Conservation (phyloP, 495 filamentous ascomycete genomes). For the Trichocladium antarcticum region DNA sequence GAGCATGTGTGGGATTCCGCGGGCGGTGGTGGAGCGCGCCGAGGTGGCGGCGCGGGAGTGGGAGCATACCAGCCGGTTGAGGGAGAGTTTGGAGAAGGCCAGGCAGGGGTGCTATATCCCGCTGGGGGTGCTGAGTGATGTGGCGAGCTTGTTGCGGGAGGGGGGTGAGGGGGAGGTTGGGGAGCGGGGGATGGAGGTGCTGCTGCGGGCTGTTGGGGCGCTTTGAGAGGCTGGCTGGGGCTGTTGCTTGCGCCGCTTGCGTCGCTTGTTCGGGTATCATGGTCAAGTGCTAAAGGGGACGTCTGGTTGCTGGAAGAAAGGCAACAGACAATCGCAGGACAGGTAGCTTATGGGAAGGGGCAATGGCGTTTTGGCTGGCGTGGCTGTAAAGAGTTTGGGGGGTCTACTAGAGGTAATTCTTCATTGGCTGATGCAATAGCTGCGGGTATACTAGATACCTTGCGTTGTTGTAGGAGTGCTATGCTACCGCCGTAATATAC, state of each 20-base stretch:
- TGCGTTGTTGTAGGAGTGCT: too few species aligned
- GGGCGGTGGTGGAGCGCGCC: constrained; percentile 70
- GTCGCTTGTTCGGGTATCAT: too few species aligned
- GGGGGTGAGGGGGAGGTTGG: constrained; percentile 34
- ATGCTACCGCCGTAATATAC: too few species aligned
- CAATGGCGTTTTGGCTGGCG: too few species aligned
- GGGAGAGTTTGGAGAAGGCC: constrained; percentile 75
- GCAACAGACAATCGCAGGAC: too few species aligned
- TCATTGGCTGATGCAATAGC: too few species aligned
- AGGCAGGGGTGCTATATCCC: constrained; percentile 68
- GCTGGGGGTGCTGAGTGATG: constrained; percentile 82
- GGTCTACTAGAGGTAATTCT: too few species aligned
- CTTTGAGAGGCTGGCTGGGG: constrained; percentile 37
- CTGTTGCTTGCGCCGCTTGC: neutral
- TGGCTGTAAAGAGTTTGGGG: too few species aligned
- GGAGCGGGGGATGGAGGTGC: constrained; percentile 52
- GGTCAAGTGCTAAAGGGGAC: too few species aligned
- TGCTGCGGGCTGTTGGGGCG: constrained; percentile 65
- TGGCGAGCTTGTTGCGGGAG: constrained; percentile 61
- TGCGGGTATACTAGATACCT: too few species aligned
- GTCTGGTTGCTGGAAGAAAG: too few species aligned
- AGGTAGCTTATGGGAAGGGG: too few species aligned
- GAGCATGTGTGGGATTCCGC: constrained; percentile 89
- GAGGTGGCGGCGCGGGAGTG: constrained; percentile 86
- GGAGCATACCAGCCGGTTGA: constrained; percentile 86